Conservation (phyloP, 306 rosid genomes). For the Canavalia ensiformis region DNA sequence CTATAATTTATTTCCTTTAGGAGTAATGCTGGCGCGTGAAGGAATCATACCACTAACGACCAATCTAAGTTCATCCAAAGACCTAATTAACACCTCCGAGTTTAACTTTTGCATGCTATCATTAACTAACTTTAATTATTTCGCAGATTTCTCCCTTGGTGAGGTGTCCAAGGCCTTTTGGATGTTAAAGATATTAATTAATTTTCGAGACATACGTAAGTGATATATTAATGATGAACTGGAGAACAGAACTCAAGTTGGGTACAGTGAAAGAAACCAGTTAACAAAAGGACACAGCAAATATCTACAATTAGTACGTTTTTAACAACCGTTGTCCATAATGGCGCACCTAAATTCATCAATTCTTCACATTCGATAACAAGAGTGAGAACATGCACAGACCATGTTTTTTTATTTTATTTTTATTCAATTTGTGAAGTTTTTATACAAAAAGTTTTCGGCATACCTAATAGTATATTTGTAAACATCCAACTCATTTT, state of each 20-base stretch:
- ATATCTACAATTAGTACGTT: background rate
- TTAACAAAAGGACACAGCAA: background rate
- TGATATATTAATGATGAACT: background rate
- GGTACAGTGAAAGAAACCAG: background rate
- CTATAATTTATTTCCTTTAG: background rate
- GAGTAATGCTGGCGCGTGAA: constrained; percentile 49
- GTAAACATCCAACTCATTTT: too few relatives aligned
- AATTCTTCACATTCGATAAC: background rate
- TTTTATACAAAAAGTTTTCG: background rate
- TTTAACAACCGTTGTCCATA: background rate
- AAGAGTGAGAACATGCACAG: background rate
- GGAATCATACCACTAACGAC: constrained; percentile 45
- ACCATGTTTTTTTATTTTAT: background rate
- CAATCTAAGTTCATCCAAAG: constrained; percentile 42
- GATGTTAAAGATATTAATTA: background rate
- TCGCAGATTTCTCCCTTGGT: background rate
- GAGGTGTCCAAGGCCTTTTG: background rate
- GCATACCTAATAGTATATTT: background rate
- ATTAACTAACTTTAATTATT: constrained; percentile 34
- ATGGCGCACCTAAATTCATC: background rate
- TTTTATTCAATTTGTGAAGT: background rate
- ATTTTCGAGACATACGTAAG: background rate
- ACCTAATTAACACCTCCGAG: constrained; percentile 46
- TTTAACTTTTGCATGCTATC: constrained; percentile 17
- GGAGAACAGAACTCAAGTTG: background rate